phyloP scores from a whole-genome alignment of 306 rosid species.

The Rosa lucieae region DNA sequence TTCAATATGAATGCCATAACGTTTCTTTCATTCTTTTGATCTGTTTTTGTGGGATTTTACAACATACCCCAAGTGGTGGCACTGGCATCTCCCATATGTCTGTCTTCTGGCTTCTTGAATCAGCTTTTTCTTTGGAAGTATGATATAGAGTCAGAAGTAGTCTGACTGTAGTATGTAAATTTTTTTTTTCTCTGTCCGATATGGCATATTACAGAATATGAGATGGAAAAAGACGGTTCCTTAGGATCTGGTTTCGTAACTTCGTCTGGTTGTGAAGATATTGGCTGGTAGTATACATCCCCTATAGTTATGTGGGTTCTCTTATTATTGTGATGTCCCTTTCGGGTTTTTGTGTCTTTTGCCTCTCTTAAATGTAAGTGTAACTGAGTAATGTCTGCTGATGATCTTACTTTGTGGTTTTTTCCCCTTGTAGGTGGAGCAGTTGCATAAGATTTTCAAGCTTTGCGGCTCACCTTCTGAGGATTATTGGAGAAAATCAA shows the following conservation, averaged over 20 bases:
- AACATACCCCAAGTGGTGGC: background rate
- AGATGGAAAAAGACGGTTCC: background rate
- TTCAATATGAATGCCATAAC: background rate
- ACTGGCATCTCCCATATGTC: background rate
- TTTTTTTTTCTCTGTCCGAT: background rate
- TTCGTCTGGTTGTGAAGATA: background rate
- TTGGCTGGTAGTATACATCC: background rate
- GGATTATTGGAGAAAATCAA: conserved; percentile 93
- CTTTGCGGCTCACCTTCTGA: conserved; percentile 94
- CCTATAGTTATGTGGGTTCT: background rate
- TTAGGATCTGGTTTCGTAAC: background rate
- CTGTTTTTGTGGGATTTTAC: background rate
- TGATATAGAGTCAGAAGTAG: background rate
- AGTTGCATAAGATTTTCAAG: conserved; percentile 86
- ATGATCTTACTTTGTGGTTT: conserved; percentile 20
- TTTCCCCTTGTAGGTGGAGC: conserved; percentile 73
- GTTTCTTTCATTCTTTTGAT: background rate
- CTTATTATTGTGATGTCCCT: background rate
- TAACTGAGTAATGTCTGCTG: background rate
- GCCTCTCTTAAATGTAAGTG: conserved; percentile 13
- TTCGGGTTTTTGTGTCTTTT: conserved; percentile 9
- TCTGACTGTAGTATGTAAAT: background rate
- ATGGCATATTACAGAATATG: background rate
- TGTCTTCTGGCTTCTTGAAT: background rate
- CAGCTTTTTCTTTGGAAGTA: background rate